Conservation (phyloP, 1,284 basidiomycete species). For the Gymnopus androsaceus region DNA sequence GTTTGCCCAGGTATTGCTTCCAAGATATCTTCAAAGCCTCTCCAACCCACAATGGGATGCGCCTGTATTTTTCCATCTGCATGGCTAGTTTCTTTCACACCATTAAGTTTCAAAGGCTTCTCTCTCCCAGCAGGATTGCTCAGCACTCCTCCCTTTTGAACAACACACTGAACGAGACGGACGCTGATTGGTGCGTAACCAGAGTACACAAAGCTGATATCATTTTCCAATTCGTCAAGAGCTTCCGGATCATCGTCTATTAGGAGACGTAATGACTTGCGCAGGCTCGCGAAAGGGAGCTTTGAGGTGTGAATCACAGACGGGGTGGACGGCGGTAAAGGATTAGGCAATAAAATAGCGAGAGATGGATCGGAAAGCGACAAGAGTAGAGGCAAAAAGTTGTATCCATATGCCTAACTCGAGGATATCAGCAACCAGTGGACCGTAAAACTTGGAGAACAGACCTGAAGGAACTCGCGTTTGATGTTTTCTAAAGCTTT, state of each 20-base stretch:
- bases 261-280: slow-evolving; percentile 87
- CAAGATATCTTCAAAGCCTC: slow-evolving; percentile 91
- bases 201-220: slow-evolving; percentile 95
- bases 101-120: slow-evolving; percentile 40
- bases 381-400: slow-evolving; percentile 83
- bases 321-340: slow-evolving; percentile 53
- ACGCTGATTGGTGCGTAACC: slow-evolving; percentile 95
- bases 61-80: slow-evolving; percentile 71
- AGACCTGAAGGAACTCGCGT: slow-evolving; percentile 86
- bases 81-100: too few species aligned
- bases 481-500: slow-evolving; percentile 89
- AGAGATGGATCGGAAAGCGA: slow-evolving; percentile 77
- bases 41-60: slow-evolving; percentile 94
- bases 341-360: slow-evolving; percentile 63
- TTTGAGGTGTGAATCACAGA: slow-evolving; percentile 49
- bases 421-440: slow-evolving; percentile 11
- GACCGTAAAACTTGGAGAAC: slow-evolving; percentile 26
- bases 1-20: slow-evolving; percentile 81
- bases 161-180: slow-evolving; percentile 89
- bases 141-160: slow-evolving; percentile 86
- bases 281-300: slow-evolving; percentile 70
- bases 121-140: slow-evolving; percentile 69
- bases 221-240: slow-evolving; percentile 81
- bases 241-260: slow-evolving; percentile 87
- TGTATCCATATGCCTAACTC: slow-evolving; percentile 86